These are phyloP conservation scores for Trichoderma aggressivum DNA, from an alignment of 2,329 filamentous ascomycete species.

Conservation along the genomic window DNA sequence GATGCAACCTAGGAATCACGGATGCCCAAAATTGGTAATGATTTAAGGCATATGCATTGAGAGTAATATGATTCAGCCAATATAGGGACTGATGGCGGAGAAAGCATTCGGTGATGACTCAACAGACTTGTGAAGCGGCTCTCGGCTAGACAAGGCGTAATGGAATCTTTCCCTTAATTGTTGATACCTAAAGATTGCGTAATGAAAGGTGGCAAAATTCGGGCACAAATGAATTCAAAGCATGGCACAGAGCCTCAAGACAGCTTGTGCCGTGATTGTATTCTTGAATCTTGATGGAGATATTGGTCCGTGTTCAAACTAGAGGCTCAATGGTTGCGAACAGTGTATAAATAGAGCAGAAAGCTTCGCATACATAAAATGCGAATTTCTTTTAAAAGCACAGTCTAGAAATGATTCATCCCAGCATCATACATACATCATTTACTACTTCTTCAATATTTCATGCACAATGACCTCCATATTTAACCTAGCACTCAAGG, in stretches of 20 bases:
- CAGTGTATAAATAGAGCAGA: neutral
- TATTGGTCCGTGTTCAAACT: too few relatives aligned
- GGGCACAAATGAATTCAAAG: neutral
- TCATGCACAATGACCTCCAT: neutral
- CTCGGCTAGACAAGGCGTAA: neutral
- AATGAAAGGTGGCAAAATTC: neutral
- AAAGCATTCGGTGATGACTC: neutral
- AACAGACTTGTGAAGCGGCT: neutral
- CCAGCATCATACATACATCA: neutral
- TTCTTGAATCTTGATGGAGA: neutral
- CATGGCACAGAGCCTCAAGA: neutral
- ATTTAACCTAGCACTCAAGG: neutral
- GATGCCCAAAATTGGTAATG: neutral
- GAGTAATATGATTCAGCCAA: neutral
- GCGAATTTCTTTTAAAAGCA: neutral
- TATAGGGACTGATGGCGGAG: neutral
- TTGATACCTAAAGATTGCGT: neutral
- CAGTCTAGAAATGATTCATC: neutral
- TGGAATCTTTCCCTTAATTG: neutral
- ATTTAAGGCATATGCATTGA: neutral
- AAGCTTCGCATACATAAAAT: neutral
- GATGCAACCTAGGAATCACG: neutral
- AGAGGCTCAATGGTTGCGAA: too few relatives aligned
- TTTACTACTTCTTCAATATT: neutral
- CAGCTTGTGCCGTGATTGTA: neutral